Conservation (phyloP, 2,329 filamentous ascomycete species). For the Apiospora kogelbergensis region DNA sequence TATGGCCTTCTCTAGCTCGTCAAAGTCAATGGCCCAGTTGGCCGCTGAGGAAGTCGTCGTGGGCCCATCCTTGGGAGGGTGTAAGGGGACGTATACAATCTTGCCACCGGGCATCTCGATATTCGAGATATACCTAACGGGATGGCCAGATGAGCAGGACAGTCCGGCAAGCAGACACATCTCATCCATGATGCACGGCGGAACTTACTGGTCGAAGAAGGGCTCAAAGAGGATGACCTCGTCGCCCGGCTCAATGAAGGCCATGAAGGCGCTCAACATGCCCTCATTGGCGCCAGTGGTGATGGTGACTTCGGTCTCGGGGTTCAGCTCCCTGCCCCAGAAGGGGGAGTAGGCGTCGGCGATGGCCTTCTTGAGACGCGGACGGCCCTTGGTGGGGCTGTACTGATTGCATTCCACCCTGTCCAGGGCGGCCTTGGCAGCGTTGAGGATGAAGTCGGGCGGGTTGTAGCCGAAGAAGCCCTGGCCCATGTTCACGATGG, state of each 20-base stretch:
- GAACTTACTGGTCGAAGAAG: constrained; percentile 86
- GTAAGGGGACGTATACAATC: constrained; percentile 92
- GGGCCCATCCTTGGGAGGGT: constrained; percentile 79
- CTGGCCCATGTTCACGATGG: constrained; percentile 66
- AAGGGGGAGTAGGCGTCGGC: constrained; percentile 88
- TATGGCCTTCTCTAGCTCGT: constrained; percentile 77
- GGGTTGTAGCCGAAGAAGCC: constrained; percentile 93
- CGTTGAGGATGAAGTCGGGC: constrained; percentile 84
- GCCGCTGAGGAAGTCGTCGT: constrained; percentile 78
- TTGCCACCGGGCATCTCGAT: constrained; percentile 97
- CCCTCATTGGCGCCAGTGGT: constrained; percentile 91
- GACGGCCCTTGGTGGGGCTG: constrained; percentile 90
- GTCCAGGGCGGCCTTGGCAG: constrained; percentile 86
- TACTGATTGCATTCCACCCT: constrained; percentile 98
- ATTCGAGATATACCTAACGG: constrained; percentile 80
- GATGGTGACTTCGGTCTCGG: constrained; percentile 90
- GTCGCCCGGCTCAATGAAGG: constrained; percentile 88
- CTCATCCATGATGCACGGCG: background rate
- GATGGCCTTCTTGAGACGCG: constrained; percentile 88
- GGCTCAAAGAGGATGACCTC: constrained; percentile 98
- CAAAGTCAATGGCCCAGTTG: constrained; percentile 87
- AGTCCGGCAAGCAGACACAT: constrained; percentile 5
- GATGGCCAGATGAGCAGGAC: background rate
- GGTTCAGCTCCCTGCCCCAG: constrained; percentile 79
- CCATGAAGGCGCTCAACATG: constrained; percentile 98